phyloP scores from a whole-genome alignment of 1,284 basidiomycete species.

The Volvariella surrecta region DNA sequence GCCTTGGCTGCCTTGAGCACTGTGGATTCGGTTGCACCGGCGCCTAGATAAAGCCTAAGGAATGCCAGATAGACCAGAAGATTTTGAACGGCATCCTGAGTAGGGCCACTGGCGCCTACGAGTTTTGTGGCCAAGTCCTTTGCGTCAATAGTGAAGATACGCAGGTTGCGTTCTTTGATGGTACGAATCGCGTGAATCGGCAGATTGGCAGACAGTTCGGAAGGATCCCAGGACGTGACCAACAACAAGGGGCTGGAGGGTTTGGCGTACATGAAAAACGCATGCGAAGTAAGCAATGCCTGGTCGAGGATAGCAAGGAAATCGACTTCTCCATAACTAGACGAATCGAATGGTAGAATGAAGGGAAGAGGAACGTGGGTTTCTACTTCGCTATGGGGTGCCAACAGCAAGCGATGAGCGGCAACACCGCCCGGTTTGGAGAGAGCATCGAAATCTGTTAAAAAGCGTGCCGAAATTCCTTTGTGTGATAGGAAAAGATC shows the following conservation, averaged over 20 bases:
- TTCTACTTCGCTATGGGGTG: constrained; percentile 28
- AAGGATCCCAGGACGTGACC: constrained; percentile 49
- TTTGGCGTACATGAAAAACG: constrained; percentile 50
- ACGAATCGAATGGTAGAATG: constrained; percentile 40
- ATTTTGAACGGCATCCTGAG: constrained; percentile 36
- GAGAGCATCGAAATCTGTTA: constrained; percentile 62
- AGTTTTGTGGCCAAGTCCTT: constrained; percentile 31
- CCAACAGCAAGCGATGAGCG: constrained; percentile 51
- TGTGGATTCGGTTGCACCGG: constrained; percentile 41
- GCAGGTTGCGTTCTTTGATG: constrained; percentile 41
- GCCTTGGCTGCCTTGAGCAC: constrained; percentile 42
- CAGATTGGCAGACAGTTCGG: constrained; percentile 52
- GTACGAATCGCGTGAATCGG: constrained; percentile 31
- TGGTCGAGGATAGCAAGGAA: constrained; percentile 69
- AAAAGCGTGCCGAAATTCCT: constrained; percentile 44
- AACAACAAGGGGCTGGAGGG: constrained; percentile 51
- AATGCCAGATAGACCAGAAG: constrained; percentile 57
- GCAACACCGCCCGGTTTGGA: constrained; percentile 61
- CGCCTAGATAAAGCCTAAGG: constrained; percentile 64
- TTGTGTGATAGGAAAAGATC: constrained; percentile 47
- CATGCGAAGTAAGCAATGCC: constrained; percentile 58
- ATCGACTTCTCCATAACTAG: constrained; percentile 41
- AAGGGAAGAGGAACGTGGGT: constrained; percentile 39
- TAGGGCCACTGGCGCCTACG: constrained; percentile 21
- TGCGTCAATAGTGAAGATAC: constrained; percentile 52